Base-by-base conservation (phyloP, 2,329 filamentous ascomycete species). In the Camptophora hylomeconis region DNA sequence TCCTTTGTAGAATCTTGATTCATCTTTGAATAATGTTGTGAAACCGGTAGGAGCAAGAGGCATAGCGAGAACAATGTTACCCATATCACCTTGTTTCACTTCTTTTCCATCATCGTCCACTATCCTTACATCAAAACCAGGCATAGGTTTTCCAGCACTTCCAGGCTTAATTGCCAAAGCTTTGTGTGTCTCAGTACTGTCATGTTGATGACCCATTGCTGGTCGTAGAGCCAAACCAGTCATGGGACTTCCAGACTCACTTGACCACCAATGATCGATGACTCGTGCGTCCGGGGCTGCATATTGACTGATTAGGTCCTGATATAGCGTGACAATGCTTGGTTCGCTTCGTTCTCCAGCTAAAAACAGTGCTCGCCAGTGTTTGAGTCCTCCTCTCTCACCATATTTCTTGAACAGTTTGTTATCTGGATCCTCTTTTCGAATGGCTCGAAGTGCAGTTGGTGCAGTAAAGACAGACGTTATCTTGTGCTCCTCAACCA, bases 341-440 rank as follows among this genome's bases (percentile, higher is more conserved):
- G 86, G 86, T 47, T 94, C 87, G 18, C 81, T 92, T 20, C 86
- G 65, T 51, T 95, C 86, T 5, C 86, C 86, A 1, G 86, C 87
- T 2, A 94, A 65, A 55, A 92, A 94, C 5, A 94, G 59, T 0
- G 71, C 81, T 24, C 69, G 67, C 17, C 93, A 63, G 2, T 67
- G 70, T 41, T 65, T 74, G n/a, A 94, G 57, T 0, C 81, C 82
- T 7, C 76, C 76, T 20, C 69, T 64, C 24, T 67, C 52, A 5
- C 82, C 84, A 17, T 75, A 58, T 11, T 65, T 52, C 25, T 66
- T 57, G 42, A 93, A 67, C 30, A 69, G 61, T 4, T 61, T 60
- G 51, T 84, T 81, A 5, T 80, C 68, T 0, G 81, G 78, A 46
- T 94, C 86, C 33, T 89, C 83, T 38, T 82, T 75, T 39, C 80